Evolutionary conservation across 805 yeast genomes (phyloP).

Genomic region (Jamesozyma spencerorum): DNA sequence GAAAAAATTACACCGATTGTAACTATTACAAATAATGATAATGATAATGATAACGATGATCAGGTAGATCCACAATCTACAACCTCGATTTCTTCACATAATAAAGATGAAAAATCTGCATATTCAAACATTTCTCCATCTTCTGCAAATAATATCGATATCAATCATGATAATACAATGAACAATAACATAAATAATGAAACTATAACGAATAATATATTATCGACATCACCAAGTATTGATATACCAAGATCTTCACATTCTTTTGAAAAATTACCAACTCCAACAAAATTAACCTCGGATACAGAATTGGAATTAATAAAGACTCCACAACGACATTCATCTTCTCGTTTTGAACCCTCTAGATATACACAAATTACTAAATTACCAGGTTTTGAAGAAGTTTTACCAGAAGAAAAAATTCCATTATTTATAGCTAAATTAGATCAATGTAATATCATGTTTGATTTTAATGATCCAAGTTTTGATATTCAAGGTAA

Average conservation of each 20-base stretch:
- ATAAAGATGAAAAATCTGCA: neutral
- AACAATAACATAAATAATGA: neutral
- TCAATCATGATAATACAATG: neutral
- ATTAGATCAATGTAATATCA: constrained; percentile 86
- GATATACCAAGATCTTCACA: constrained; percentile 36
- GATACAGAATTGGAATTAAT: constrained; percentile 71
- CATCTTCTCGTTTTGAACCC: constrained; percentile 85
- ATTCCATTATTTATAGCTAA: constrained; percentile 68
- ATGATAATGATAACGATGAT: neutral
- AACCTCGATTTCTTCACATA: neutral
- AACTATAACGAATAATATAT: constrained; percentile 2
- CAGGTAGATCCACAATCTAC: neutral
- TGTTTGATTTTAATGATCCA: constrained; percentile 92
- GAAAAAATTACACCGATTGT: constrained; percentile 9
- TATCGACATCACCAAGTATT: constrained; percentile 10
- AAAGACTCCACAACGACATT: constrained; percentile 80
- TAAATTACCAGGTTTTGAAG: constrained; percentile 79
- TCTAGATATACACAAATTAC: constrained; percentile 54
- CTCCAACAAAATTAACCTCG: constrained; percentile 48
- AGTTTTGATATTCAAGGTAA: constrained; percentile 86
- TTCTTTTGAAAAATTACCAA: constrained; percentile 47
- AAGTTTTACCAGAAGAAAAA: constrained; percentile 75
- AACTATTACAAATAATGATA: constrained; percentile 10
- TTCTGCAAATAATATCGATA: neutral
- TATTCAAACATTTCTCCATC: neutral